Conservation (phyloP, 2,329 filamentous ascomycete genomes). For the Penicillium sp. region DNA sequence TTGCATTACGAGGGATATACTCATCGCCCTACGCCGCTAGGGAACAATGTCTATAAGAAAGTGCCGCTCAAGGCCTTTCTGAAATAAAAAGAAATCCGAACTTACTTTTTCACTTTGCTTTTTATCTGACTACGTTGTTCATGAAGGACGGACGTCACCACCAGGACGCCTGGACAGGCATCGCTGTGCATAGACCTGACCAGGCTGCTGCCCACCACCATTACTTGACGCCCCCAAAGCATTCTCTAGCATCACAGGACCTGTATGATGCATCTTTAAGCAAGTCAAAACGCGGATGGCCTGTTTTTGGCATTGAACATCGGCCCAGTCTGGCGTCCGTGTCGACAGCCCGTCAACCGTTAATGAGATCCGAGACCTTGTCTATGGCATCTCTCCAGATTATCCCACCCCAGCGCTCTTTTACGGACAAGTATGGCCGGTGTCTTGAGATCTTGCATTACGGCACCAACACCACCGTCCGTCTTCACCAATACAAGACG, state of each 20-base stretch:
- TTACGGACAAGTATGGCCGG: conserved; percentile 25
- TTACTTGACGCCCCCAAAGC: conserved; percentile 9
- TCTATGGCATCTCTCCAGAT: background rate
- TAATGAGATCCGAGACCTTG: conserved; percentile 12
- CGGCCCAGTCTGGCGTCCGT: conserved; percentile 7
- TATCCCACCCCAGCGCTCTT: conserved; percentile 3
- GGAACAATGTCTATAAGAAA: background rate
- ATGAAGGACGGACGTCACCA: conserved; percentile 11
- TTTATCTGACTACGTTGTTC: background rate
- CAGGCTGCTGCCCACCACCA: conserved; percentile 11
- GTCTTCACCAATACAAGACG: conserved; percentile 20
- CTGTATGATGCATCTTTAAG: background rate
- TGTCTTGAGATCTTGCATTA: conserved; percentile 30
- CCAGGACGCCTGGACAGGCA: conserved; percentile 5
- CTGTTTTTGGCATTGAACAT: conserved; percentile 3
- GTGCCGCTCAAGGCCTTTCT: background rate
- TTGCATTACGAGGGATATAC: background rate
- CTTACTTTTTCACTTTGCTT: background rate
- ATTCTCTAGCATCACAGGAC: conserved; percentile 1
- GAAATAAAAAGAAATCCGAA: background rate
- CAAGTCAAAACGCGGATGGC: conserved; percentile 6
- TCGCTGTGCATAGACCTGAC: conserved; percentile 9
- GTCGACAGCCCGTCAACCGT: conserved; percentile 17
- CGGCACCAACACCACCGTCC: conserved; percentile 25
- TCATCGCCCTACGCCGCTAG: background rate